A percentile compares a stretch with the other conserved stretches of the same genome.
These are phyloP conservation scores for Trichoderma atrobrunneum DNA, from an alignment of 2,329 filamentous ascomycete species.

Conservation along the genomic window DNA sequence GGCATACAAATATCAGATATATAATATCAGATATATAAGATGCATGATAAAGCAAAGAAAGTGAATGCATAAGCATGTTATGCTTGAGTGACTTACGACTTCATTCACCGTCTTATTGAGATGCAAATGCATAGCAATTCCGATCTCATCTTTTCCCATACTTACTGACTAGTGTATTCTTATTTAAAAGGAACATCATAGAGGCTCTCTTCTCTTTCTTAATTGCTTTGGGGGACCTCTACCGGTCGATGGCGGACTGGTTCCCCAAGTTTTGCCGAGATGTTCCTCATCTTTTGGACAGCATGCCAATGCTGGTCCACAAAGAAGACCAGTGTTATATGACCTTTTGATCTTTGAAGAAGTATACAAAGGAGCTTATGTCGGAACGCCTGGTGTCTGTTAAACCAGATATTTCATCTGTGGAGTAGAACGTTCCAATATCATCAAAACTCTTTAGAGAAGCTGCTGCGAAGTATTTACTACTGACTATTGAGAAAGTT, in stretches of 20 bases:
- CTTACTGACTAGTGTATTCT: background rate
- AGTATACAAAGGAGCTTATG: background rate
- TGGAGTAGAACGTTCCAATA: background rate
- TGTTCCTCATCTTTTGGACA: background rate
- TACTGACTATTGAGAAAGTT: background rate
- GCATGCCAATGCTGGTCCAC: background rate
- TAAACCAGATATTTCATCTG: background rate
- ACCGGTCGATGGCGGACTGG: background rate
- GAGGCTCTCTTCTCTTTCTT: background rate
- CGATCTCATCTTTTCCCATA: background rate
- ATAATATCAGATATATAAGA: no score
- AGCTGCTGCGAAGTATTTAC: background rate
- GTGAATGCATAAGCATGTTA: background rate
- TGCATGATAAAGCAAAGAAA: background rate
- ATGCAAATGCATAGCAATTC: background rate
- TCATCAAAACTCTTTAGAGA: background rate
- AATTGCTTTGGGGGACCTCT: background rate
- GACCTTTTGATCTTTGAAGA: background rate
- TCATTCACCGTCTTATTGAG: background rate
- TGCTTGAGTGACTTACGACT: background rate
- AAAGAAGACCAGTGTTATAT: background rate
- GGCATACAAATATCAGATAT: background rate
- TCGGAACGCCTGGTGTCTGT: background rate
- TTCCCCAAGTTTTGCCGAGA: background rate
- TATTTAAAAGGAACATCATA: background rate